phyloP scores from a whole-genome alignment of 768 basidiomycete species.

The Hericium coralloides region DNA sequence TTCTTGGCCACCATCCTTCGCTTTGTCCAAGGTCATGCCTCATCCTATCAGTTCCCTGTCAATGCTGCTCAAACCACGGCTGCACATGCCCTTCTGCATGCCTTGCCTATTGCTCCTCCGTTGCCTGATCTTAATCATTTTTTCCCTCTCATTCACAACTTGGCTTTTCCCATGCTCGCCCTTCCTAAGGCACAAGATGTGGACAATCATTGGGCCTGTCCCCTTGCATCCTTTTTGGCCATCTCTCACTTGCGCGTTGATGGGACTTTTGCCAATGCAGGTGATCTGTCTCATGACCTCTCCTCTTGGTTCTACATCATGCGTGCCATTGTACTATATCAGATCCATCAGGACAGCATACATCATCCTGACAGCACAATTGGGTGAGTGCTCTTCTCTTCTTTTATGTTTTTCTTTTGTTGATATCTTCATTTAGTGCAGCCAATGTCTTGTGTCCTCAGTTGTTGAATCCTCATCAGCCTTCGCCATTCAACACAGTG shows the following conservation, averaged over 20 bases:
- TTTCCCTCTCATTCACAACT: not conserved
- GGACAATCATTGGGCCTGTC: not conserved
- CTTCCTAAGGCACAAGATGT: not conserved
- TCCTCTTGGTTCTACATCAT: not conserved
- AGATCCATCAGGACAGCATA: not conserved
- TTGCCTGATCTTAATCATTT: not conserved
- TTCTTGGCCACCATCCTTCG: not conserved
- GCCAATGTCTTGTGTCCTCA: not conserved
- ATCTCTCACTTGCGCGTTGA: not conserved
- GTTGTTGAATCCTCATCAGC: too few species aligned
- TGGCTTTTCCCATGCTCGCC: not conserved
- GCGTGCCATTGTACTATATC: not conserved
- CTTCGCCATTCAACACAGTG: not conserved
- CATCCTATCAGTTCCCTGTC: not conserved
- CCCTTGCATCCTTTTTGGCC: not conserved
- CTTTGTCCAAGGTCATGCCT: not conserved
- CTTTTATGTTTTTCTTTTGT: not conserved
- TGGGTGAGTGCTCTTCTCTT: not conserved
- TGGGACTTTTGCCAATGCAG: not conserved
- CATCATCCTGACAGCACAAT: not conserved
- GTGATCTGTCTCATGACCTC: not conserved
- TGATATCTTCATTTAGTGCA: not conserved
- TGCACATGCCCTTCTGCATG: not conserved
- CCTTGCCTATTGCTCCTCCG: too few species aligned
- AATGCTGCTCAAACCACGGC: not conserved